Conservation (phyloP, 306 rosid species). For the Cucurbita ficifolia region DNA sequence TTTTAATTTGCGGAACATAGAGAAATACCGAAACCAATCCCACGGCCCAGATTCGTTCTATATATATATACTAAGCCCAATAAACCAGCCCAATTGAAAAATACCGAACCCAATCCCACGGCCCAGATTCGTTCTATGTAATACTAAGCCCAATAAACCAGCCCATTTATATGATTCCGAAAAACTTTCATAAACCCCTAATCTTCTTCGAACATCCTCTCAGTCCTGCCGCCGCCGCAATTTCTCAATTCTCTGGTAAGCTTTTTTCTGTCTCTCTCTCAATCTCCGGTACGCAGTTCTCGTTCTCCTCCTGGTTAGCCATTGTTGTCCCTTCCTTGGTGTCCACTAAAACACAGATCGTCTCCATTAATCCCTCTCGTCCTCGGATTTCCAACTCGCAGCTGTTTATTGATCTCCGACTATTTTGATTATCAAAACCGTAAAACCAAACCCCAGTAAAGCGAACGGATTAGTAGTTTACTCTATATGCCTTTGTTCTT, state of each 20-base stretch:
- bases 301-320: neutral
- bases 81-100: neutral
- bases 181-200: slow-evolving; percentile 1
- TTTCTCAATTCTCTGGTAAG: neutral
- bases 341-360: neutral
- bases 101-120: neutral
- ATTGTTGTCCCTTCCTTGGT: neutral
- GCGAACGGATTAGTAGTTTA: neutral
- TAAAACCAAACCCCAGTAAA: neutral
- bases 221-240: neutral
- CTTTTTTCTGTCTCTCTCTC: neutral
- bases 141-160: neutral
- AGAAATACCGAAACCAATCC: no score
- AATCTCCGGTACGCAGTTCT: neutral
- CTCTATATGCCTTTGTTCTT: neutral
- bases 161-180: neutral
- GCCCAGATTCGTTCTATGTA: neutral
- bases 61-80: no score
- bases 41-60: no score
- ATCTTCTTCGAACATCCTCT: neutral
- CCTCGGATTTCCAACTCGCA: neutral
- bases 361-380: neutral
- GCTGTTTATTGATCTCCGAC: neutral
- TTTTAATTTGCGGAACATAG: no score
- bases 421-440: neutral